phyloP scores from a whole-genome alignment of 2,329 filamentous ascomycete genomes.

The Penicillium crustosum region DNA sequence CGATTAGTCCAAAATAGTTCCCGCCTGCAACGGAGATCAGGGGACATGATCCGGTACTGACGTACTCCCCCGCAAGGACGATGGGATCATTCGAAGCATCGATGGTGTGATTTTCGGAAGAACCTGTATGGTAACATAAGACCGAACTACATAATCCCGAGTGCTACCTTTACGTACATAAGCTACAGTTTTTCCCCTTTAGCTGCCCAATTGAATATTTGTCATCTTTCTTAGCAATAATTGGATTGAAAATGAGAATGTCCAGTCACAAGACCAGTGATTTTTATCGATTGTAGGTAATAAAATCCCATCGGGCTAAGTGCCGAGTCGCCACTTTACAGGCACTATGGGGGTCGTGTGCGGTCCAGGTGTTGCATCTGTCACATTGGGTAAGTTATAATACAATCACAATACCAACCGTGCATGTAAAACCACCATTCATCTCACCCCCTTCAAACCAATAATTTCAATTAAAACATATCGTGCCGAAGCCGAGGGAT shows the following conservation, averaged over 20 bases:
- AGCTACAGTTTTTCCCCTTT: background rate
- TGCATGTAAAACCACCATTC: constrained; percentile 9
- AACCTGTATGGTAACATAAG: constrained; percentile 4
- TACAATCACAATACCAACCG: constrained; percentile 13
- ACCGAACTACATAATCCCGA: background rate
- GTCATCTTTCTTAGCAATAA: background rate
- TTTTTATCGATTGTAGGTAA: constrained; percentile 2
- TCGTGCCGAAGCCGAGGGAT: background rate
- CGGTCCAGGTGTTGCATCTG: constrained; percentile 12
- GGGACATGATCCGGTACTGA: constrained; percentile 23
- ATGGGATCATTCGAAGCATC: constrained; percentile 21
- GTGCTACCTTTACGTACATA: background rate
- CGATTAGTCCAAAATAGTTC: constrained; percentile 13
- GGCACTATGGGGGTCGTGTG: background rate
- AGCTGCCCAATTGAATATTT: background rate
- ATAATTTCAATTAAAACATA: background rate
- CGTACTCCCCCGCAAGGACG: constrained; percentile 21
- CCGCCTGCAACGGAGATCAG: constrained; percentile 28
- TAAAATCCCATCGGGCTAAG: background rate
- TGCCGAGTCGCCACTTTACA: constrained; percentile 15
- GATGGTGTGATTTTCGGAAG: constrained; percentile 29
- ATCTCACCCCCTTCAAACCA: constrained; percentile 4
- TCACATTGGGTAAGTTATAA: constrained; percentile 6
- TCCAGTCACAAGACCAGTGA: constrained; percentile 5
- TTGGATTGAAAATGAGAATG: background rate